Base-by-base conservation (phyloP, 2,329 filamentous ascomycete species). In the Ramularia endophylla region DNA sequence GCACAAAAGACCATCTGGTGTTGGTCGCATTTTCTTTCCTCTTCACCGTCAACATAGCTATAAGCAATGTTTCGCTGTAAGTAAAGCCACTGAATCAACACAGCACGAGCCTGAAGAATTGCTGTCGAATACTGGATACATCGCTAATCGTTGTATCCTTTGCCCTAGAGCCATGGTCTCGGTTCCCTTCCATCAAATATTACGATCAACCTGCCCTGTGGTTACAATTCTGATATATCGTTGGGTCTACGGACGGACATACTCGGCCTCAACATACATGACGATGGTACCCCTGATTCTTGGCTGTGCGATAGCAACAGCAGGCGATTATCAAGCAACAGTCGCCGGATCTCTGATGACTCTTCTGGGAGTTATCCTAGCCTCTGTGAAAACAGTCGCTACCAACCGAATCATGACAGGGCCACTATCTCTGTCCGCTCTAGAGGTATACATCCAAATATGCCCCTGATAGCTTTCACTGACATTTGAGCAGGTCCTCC, bases 341-440 rank as follows among this genome's bases (percentile, higher is more conserved):
- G 62, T 71, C 17, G 61, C 72, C 12, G 78, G 78, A 5, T 55
- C 61, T 27, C 34, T 54, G 4, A 50, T 61, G 32, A 64, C 61
- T 4, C 51, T 59, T 66, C 50, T 66, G 68, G 61, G 61, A 9
- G 61, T 62, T 9, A 18, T 60, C 5, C 48, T 64, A 12, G 61
- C 61, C 4, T 59, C 64, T 18, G 53, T 65, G 60, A 81, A 81
- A 68, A 81, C 77, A 1, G 74, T 82, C 25, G 75, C 75, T 20
- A 80, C 78, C 27, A 81, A 81, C 62, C 72, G 75, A 54, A 71
- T 81, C 53, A 79, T 81, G 74, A 81, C 78, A 7, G 77, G 77
- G 22, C 68, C 70, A 3, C 68, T 81, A 19, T 69, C 71, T 15
- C 70, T 81, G 3, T 72, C 74, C 1, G 71, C 77, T 2, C 66